phyloP scores from a whole-genome alignment of 768 basidiomycete genomes.

The Lentinula boryana region DNA sequence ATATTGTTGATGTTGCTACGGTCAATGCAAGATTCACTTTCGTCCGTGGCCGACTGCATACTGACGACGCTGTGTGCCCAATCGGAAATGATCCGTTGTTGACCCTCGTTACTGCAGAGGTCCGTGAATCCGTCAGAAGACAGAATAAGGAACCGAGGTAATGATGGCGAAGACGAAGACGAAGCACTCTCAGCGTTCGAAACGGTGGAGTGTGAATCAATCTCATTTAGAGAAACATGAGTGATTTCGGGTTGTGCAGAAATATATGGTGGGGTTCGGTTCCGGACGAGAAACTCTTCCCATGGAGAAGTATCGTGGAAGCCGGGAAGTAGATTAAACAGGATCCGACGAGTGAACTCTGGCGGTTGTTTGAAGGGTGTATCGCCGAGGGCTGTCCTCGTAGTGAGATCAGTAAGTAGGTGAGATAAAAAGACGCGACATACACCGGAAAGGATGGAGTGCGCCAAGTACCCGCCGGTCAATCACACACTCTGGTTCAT shows the following conservation, averaged over 20 bases:
- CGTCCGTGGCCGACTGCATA: constrained; percentile 13
- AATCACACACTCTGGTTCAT: constrained; percentile 61
- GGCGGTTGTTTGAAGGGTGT: constrained; percentile 73
- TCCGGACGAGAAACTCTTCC: constrained; percentile 63
- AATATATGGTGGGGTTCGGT: constrained; percentile 61
- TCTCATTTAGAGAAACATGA: constrained; percentile 40
- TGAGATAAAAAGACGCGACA: constrained; percentile 15
- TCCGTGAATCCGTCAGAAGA: constrained; percentile 67
- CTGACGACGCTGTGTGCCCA: constrained; percentile 45
- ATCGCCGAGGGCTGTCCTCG: constrained; percentile 55
- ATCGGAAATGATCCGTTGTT: constrained; percentile 38
- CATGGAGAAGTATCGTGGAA: constrained; percentile 55
- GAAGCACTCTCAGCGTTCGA: constrained; percentile 2
- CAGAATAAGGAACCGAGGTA: constrained; percentile 51
- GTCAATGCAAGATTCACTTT: background rate
- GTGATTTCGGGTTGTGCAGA: constrained; percentile 58
- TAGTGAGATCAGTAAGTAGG: background rate
- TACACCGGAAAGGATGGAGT: constrained; percentile 73
- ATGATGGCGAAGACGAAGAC: constrained; percentile 11
- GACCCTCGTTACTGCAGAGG: constrained; percentile 43
- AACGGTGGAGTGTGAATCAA: background rate
- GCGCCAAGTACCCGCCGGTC: constrained; percentile 70
- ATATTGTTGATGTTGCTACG: constrained; percentile 7
- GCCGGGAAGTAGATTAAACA: constrained; percentile 62
- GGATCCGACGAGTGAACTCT: constrained; percentile 55